Base-by-base conservation (phyloP, 1,284 basidiomycete genomes). In the Ceratobasidium sp. region DNA sequence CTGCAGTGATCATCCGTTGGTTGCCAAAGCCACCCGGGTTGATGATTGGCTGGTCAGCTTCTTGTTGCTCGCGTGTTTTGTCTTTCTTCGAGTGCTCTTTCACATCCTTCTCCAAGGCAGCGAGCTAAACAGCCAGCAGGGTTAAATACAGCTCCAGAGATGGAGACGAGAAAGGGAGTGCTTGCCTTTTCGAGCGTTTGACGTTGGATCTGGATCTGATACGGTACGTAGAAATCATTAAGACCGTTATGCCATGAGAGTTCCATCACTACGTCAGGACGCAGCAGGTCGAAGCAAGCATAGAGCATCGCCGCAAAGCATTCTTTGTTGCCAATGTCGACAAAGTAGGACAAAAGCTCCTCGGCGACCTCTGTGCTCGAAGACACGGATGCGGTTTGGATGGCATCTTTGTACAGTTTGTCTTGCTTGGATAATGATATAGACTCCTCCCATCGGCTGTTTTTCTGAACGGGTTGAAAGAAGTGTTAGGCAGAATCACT, bases 301-400 rank as follows among this genome's bases (percentile, higher is more conserved):
- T 90, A 98, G 48, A 98, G 88, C 79, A 93, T 87, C 0, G 95
- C 95, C 0, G 95, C 92, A 82, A 98, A 98, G 83, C 95, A 97
- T 82, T 99, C 98, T 84, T 96, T 97, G 87, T 97, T 98, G 49
- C 98, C 98, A 77, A 99, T 98, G 81, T 95, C 93, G 77, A 98
- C 95, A 81, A 96, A 96, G 85, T 96, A 99, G 9, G 90, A 90
- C 24, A 98, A 85, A 19, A 99, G 86, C 75, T 98, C 98, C 82
- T 99, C 96, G 1, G 95, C 93, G 43, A 98, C 93, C 74, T 96
- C 92, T 7, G 88, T 90, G 31, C 88, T 89, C 48, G 81, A 85
- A 7, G 94, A 96, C n/a, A 88, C 85, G 0, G 96, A 91, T 0
- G 96, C 95, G 0, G 97, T 98, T 80, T 96, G 83, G 84, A 99